Base-by-base conservation (phyloP, 129 eudicot genomes). In the Pittosporum tobira region DNA sequence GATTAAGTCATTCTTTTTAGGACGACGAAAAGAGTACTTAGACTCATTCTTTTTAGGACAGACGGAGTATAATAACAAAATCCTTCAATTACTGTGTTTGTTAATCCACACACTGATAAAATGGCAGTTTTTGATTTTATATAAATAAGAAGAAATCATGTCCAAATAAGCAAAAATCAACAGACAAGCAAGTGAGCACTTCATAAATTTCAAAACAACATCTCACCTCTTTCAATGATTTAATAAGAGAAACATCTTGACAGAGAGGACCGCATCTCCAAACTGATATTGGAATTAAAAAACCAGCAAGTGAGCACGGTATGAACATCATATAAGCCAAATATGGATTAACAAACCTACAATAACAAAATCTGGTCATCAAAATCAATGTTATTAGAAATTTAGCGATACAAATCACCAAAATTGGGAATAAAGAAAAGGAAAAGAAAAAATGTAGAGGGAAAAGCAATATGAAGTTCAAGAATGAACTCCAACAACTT, bases 261-360 rank as follows among this genome's bases (percentile, higher is more conserved):
- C 84, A 80, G 70, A 86, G 87, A 66, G 94, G 83, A 44, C 83
- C 80, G 63, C 31, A 48, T 25, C 81, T 73, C 77, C 83, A 74
- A 27, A 60, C 51, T 25, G 61, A 52, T 77, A 79, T 81, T 22
- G 99, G 96, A 61, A 84, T 36, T 64, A 93, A 66, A 66, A 87
- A 65, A 54, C 99, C 99, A 73, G 77, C 79, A 77, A 93, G 70
- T 58, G 99, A 87, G 71, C 87, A 72, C 21, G 99, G 99, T 50
- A 93, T 61, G 64, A 87, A 93, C 96, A 87, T 93, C 75, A 93
- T 61, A 67, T 71, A 93, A 51, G 99, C 94, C 82, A 84, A 73
- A 65, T 64, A 79, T 40, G 91, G 94, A 84, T 71, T 74, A 65
- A 88, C 88, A 75, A 79, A 93, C 99, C 99, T 93, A 78, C 75